Base-by-base conservation (phyloP, 169 alveolate species). In the Eimeria praecox region DNA sequence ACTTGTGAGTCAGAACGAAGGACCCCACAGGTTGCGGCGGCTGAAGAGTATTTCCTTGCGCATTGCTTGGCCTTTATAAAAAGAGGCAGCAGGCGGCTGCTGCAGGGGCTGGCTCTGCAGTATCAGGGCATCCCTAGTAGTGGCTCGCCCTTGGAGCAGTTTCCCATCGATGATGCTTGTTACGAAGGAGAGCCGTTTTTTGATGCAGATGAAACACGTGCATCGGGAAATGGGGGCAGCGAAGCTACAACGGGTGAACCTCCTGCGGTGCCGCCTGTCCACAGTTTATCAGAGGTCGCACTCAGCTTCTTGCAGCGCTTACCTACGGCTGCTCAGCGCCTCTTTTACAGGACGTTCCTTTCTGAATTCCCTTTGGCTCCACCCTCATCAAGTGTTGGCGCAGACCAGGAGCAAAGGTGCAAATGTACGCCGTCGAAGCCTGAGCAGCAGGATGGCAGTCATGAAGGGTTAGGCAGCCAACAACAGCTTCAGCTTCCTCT, bases 281-380 rank as follows among this genome's bases (percentile, higher is more conserved):
- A 59, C 46, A 42, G 64, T 54, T 75, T 87, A 52, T 87, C 94
- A 52, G 94, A 42, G 42, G 42, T 46, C 52, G 94, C 94, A 24
- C 24, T 59, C 30, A 64, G 83, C 83, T 87, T 87, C 82, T 27
- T 62, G 27, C 94, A 46, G 30, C 66, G 94, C 82, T 33, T 87
- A 40, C 94, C 94, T 49, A 87, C 83, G 62, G 83, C 94, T 38
- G 83, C 94, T 30, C 94, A 87, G 94, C 94, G 94, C 30, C 94
- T 87, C n/a, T 87, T 87, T 42, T 87, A 87, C 94, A 87, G 94
- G 54, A 64, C 83, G 6, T 87, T 87, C 30, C 94, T 87, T n/a
- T 62, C 94, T 6, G 94, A 62, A 59, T 87, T 87, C 71, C 94
- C 94, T 40, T 64, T 87, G 59, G 62, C 93, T 6, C 77, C 62